These are phyloP conservation scores for Neospora caninum DNA, from an alignment of 169 alveolate species.

Conservation along the genomic window DNA sequence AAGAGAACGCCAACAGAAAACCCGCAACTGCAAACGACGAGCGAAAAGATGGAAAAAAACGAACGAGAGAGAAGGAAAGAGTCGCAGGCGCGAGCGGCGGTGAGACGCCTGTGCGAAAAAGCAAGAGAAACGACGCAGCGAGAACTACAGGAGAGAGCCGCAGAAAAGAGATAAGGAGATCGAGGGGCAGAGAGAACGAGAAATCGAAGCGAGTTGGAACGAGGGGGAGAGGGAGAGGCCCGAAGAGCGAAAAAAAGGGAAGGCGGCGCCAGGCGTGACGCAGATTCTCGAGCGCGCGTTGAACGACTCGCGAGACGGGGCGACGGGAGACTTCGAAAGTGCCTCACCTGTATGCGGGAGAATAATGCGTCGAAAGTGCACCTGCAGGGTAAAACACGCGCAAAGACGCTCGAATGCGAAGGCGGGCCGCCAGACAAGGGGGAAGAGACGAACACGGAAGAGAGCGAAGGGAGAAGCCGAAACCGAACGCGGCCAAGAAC, in stretches of 20 bases:
- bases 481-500: too few species aligned
- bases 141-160: background rate
- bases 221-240: too few species aligned
- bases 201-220: background rate
- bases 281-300: too few species aligned
- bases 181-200: background rate
- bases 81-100: too few species aligned
- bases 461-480: background rate
- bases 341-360: background rate
- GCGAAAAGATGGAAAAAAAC: background rate
- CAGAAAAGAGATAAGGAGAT: too few species aligned
- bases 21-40: background rate
- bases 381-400: slow-evolving; percentile 64
- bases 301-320: too few species aligned
- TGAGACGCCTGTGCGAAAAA: too few species aligned
- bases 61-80: too few species aligned
- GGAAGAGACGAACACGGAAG: too few species aligned
- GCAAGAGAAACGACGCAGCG: background rate
- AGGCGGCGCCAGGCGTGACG: too few species aligned
- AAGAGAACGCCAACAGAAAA: background rate
- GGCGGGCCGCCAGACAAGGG: background rate
- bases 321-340: too few species aligned
- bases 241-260: too few species aligned
- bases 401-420: background rate
- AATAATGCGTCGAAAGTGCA: background rate